A percentile compares a stretch with the other conserved stretches of the same genome.
Evolutionary conservation across 169 alveolate species (phyloP).

Genomic region (Perkinsus chesapeaki): DNA sequence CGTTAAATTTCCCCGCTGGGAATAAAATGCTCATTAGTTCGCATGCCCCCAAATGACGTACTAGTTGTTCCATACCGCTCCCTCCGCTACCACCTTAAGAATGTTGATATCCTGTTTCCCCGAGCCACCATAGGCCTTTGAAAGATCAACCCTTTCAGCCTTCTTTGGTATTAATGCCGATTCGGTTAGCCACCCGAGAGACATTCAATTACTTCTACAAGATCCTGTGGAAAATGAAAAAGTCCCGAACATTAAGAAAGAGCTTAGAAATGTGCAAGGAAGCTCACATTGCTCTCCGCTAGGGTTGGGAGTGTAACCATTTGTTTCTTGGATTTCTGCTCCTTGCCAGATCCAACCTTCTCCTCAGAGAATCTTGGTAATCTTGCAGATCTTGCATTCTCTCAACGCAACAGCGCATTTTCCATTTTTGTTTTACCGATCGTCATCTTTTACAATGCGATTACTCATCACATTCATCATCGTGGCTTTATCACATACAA

Average conservation of each 20-base stretch:
- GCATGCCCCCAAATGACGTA: not conserved
- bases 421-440: not conserved
- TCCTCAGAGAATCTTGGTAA: not conserved
- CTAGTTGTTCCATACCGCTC: not conserved
- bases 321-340: not conserved
- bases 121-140: not conserved
- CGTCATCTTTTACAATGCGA: not conserved
- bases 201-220: not conserved
- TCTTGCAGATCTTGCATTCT: not conserved
- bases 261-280: not conserved
- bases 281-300: not conserved
- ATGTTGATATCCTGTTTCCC: not conserved
- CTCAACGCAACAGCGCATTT: not conserved
- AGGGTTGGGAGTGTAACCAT: too few species aligned
- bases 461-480: not conserved
- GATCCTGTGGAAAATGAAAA: too few species aligned
- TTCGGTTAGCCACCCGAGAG: not conserved
- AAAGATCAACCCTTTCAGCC: not conserved
- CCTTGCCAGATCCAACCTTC: not conserved
- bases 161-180: not conserved
- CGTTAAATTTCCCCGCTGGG: not conserved
- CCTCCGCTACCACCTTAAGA: not conserved
- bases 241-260: not conserved
- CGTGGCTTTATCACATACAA: too few species aligned
- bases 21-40: not conserved